Evolutionary conservation across 2,329 filamentous ascomycete genomes (phyloP).

Genomic region (Epichloe uncinata): DNA sequence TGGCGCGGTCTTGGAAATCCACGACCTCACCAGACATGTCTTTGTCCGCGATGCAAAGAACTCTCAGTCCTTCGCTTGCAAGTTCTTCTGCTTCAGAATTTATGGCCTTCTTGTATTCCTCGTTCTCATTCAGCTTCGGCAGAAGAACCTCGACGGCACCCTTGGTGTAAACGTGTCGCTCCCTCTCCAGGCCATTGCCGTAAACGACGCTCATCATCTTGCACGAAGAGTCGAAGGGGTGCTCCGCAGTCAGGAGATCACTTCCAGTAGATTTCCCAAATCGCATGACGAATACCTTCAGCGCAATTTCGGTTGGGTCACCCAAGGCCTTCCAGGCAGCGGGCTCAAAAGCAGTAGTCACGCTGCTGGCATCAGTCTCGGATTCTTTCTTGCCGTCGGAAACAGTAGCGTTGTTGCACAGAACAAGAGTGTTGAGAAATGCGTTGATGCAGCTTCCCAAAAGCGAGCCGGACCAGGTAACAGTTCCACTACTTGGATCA

Average conservation of each 20-base stretch:
- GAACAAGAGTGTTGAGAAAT: constrained; percentile 41
- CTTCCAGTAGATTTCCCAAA: constrained; percentile 39
- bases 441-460: constrained; percentile 27
- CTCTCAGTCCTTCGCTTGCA: constrained; percentile 51
- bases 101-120: constrained; percentile 32
- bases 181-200: constrained; percentile 19
- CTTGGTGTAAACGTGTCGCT: constrained; percentile 38
- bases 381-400: constrained; percentile 33
- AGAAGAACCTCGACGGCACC: constrained; percentile 45
- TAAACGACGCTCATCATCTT: constrained; percentile 67
- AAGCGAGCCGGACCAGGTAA: constrained; percentile 30
- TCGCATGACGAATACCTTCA: constrained; percentile 59
- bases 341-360: constrained; percentile 29
- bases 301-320: constrained; percentile 60
- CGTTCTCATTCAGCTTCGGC: constrained; percentile 34
- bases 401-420: constrained; percentile 48
- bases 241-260: constrained; percentile 45
- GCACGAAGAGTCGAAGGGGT: constrained; percentile 59
- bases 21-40: constrained; percentile 22
- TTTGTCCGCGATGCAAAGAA: constrained; percentile 51
- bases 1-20: constrained; percentile 33
- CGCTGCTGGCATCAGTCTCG: constrained; percentile 33
- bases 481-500: constrained; percentile 44
- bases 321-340: constrained; percentile 45
- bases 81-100: constrained; percentile 39